A percentile compares a stretch with the other conserved stretches of the same genome.
Conservation (phyloP, 805 yeast species). For the Torulaspora delbrueckii region DNA sequence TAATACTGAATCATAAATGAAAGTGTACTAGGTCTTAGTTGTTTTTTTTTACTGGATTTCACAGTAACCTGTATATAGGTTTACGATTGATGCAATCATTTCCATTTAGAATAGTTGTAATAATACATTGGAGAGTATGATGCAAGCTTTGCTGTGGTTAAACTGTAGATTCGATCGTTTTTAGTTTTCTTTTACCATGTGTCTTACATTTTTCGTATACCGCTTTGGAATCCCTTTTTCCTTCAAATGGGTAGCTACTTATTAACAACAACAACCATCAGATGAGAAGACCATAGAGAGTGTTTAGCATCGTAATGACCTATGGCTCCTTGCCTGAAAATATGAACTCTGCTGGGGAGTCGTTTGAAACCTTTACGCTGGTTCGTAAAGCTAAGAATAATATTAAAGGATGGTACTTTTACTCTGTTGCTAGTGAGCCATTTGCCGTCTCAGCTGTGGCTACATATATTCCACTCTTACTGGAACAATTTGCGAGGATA, state of each 20-base stretch:
- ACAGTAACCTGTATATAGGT: neutral
- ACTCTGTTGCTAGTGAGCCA: constrained; percentile 74
- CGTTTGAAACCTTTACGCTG: constrained; percentile 2
- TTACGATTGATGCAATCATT: neutral
- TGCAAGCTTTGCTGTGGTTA: neutral
- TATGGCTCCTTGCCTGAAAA: constrained; percentile 9
- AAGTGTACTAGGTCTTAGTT: neutral
- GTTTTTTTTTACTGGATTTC: neutral
- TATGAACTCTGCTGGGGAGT: neutral
- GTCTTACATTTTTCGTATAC: constrained; percentile 1
- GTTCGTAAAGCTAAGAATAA: constrained; percentile 33
- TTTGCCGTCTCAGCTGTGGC: constrained; percentile 75
- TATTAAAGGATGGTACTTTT: constrained; percentile 63
- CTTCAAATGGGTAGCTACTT: neutral
- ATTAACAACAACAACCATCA: neutral
- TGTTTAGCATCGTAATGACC: constrained; percentile 3
- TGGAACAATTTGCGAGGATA: constrained; percentile 67
- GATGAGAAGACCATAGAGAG: neutral
- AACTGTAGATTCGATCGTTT: too few relatives aligned
- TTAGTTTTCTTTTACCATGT: neutral
- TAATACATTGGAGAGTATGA: neutral
- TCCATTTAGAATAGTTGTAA: neutral
- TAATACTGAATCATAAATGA: neutral
- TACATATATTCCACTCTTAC: constrained; percentile 65
- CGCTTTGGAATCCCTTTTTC: neutral